Evolutionary conservation across 108 stramenopile species (phyloP).

Genomic region (Cyclostephanos tholiformis): DNA sequence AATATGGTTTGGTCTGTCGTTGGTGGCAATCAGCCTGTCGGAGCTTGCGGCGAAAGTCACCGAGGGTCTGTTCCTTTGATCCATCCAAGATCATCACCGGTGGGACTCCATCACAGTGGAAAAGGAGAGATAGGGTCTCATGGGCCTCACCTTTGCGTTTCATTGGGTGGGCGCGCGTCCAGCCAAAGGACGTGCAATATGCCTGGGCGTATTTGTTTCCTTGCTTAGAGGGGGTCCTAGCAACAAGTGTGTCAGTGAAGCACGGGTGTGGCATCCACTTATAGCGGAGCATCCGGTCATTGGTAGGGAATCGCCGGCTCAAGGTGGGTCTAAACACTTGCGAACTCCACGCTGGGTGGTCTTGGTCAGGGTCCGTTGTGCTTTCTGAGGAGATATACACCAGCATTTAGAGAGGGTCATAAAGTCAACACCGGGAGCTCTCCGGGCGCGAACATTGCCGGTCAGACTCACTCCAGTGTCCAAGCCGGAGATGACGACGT

Average conservation of each 20-base stretch:
- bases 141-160: constrained; percentile 1
- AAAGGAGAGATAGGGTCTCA: constrained; percentile 3
- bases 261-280: neutral
- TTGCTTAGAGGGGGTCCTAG: neutral
- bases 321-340: neutral
- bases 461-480: neutral
- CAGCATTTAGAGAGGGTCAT: constrained; percentile 30
- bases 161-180: no score
- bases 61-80: constrained; percentile 22
- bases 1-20: constrained; percentile 25
- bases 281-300: neutral
- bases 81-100: constrained; percentile 32
- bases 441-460: no score
- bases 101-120: constrained; percentile 12
- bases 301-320: neutral
- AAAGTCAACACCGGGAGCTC: neutral
- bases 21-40: constrained; percentile 20
- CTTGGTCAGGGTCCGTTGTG: constrained; percentile 19
- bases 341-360: constrained; percentile 9
- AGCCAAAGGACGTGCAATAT: constrained; percentile 8
- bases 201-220: constrained; percentile 16
- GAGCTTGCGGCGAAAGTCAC: constrained; percentile 8
- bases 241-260: neutral
- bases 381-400: constrained; percentile 20
- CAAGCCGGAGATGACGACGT: neutral